These are phyloP conservation scores for Ustilago cynodontis DNA, from an alignment of 1,284 basidiomycete species.

Conservation along the genomic window DNA sequence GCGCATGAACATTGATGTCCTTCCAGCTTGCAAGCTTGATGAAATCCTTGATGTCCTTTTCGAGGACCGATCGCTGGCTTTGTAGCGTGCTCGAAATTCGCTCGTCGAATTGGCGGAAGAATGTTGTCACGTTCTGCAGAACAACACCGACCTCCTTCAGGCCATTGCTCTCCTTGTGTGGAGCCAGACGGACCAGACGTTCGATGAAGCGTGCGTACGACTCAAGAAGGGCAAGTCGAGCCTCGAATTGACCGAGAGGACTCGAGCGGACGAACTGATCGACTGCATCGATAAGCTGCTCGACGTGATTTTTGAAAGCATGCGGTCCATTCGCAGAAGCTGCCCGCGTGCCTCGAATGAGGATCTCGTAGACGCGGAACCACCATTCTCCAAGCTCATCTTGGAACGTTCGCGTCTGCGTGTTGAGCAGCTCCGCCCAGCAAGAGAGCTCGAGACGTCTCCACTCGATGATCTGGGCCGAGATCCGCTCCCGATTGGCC, in stretches of 20 bases:
- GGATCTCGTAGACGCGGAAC: constrained; percentile 89
- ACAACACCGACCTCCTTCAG: constrained; percentile 72
- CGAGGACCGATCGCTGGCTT: constrained; percentile 77
- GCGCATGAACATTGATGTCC: constrained; percentile 93
- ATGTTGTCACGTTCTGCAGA: constrained; percentile 77
- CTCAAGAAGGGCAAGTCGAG: constrained; percentile 79
- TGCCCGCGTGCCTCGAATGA: constrained; percentile 72
- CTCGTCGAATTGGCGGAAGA: constrained; percentile 78
- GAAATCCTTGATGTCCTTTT: constrained; percentile 85
- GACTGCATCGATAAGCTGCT: constrained; percentile 81
- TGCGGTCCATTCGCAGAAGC: constrained; percentile 64
- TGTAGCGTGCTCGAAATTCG: constrained; percentile 75
- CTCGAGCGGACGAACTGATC: constrained; percentile 84
- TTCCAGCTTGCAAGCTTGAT: constrained; percentile 98
- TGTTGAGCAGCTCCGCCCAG: constrained; percentile 85
- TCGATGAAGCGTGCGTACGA: constrained; percentile 75
- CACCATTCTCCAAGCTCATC: constrained; percentile 83
- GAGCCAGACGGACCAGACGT: constrained; percentile 40
- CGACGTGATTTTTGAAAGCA: constrained; percentile 75
- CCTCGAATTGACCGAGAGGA: constrained; percentile 83
- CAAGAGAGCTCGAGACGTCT: constrained; percentile 86
- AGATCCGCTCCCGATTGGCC: constrained; percentile 78
- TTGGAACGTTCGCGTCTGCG: constrained; percentile 51
- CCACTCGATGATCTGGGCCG: constrained; percentile 87
- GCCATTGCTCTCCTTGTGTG: constrained; percentile 40